A percentile compares a stretch with the other conserved stretches of the same genome.
Evolutionary conservation across 163 green algal genomes (phyloP).

Genomic region (Volvox carteri): DNA sequence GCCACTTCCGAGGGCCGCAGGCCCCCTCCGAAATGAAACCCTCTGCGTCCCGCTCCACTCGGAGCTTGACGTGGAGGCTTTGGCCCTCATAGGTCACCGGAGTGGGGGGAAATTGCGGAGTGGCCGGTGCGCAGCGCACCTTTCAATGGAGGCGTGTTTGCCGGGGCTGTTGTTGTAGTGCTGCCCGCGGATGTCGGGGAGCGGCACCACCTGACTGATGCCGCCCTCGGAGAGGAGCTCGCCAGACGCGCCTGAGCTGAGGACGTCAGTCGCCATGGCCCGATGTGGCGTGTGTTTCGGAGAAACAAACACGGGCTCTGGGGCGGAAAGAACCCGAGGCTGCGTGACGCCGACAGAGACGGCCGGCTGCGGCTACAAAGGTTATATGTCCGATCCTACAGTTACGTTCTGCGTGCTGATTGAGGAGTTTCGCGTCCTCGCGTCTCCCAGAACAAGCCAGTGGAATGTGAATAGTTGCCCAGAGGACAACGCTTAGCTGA

Average conservation of each 20-base stretch:
- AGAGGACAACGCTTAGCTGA: background rate
- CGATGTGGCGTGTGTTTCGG: too few species aligned
- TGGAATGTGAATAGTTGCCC: background rate
- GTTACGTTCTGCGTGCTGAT: background rate
- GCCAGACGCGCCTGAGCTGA: background rate
- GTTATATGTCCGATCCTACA: background rate
- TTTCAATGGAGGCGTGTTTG: background rate
- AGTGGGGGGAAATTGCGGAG: too few species aligned
- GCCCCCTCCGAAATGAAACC: too few species aligned
- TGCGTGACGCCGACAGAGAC: background rate
- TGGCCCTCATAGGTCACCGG: too few species aligned
- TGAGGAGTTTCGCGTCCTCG: background rate
- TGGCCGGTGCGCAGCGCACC: slow-evolving; percentile 1
- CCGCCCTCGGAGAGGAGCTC: background rate
- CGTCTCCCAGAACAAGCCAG: background rate
- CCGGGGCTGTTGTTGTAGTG: slow-evolving; percentile 4
- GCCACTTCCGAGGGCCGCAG: too few species aligned
- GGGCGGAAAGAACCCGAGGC: background rate
- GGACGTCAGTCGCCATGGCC: background rate
- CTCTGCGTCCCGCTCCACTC: too few species aligned
- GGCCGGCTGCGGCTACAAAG: background rate
- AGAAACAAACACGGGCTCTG: background rate
- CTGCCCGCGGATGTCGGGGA: slow-evolving; percentile 27
- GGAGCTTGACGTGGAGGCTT: too few species aligned
- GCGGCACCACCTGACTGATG: slow-evolving; percentile 36